Base-by-base conservation (phyloP, 2,329 filamentous ascomycete species). In the Pseudogymnoascus sp. region DNA sequence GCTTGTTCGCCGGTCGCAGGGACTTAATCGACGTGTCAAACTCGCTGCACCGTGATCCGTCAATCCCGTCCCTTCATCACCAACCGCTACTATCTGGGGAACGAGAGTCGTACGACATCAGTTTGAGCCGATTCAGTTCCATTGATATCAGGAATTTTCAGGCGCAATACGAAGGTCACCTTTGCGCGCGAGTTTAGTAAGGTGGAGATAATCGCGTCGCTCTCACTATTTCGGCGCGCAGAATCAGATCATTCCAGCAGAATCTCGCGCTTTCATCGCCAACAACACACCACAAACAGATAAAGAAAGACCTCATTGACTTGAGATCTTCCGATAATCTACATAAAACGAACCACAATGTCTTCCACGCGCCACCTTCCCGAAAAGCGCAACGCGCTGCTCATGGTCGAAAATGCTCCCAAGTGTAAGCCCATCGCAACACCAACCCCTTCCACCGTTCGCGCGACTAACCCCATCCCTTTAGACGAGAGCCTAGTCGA, bases 401-500 rank as follows among this genome's bases (percentile, higher is more conserved):
- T 64, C 8, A 37, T 64, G 31, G 40, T 61, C 21, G 60, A 42
- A 11, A 60, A 63, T 6, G 37, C 44, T 28, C 63, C 63, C 12
- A 28, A 40, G 38, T 64, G 63, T 64, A 63, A 59, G 60, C 46
- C 25, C 60, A 23, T 28, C 53, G 25, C 34, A 31, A 6, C 28
- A 37, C 14, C 6, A 7, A 53, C 44, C 23, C 23, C 44, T n/a
- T 53, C 23, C 23, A 53, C 44, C 11, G 44, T 1, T 53, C 44
- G 44, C 44, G 44, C 56, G 2, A 42, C 62, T 62, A 61, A 64
- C 28, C 21, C 21, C 28, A 38, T 34, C 31, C 14, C 18, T 11
- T 8, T 36, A 63, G 62, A 63, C 44, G 62, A 63, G 40, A 38
- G 38, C 34, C 86, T 97, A 63, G 85, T 97, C 67, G 81, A 88